A percentile compares a stretch with the other conserved stretches of the same genome.
Evolutionary conservation across 2,329 filamentous ascomycete genomes (phyloP).

Genomic region (Penicillium sp.): DNA sequence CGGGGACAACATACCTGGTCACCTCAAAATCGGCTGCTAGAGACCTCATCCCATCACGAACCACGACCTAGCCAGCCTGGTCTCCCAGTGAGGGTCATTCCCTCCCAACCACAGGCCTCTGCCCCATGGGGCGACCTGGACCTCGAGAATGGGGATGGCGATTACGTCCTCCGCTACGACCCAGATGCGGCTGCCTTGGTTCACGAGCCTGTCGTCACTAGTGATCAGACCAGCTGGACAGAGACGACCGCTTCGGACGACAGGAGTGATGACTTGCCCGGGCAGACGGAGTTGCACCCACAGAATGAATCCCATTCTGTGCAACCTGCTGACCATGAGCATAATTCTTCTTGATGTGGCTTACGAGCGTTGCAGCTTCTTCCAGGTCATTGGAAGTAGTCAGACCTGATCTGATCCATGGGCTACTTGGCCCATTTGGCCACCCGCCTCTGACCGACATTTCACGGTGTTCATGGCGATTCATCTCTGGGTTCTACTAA

Average conservation of each 20-base stretch:
- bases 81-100: slow-evolving; percentile 57
- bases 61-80: slow-evolving; percentile 15
- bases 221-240: slow-evolving; percentile 21
- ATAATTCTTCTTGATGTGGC: not conserved
- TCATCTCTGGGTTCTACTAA: too few relatives aligned
- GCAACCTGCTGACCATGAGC: not conserved
- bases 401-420: not conserved
- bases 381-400: not conserved
- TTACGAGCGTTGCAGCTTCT: not conserved
- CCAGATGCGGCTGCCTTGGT: slow-evolving; percentile 40
- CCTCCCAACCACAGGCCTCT: slow-evolving; percentile 54
- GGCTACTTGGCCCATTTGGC: slow-evolving; percentile 1
- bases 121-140: slow-evolving; percentile 54
- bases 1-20: slow-evolving; percentile 56
- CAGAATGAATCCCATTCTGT: slow-evolving; percentile 1
- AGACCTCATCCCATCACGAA: slow-evolving; percentile 15
- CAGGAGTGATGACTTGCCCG: slow-evolving; percentile 4
- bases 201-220: slow-evolving; percentile 23
- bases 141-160: slow-evolving; percentile 24
- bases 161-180: slow-evolving; percentile 38
- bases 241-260: slow-evolving; percentile 17
- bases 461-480: slow-evolving; percentile 5
- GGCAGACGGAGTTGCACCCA: not conserved
- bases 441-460: slow-evolving; percentile 3
- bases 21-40: slow-evolving; percentile 38